phyloP scores from a whole-genome alignment of 2,329 filamentous ascomycete species.

The Claviceps maximensis region DNA sequence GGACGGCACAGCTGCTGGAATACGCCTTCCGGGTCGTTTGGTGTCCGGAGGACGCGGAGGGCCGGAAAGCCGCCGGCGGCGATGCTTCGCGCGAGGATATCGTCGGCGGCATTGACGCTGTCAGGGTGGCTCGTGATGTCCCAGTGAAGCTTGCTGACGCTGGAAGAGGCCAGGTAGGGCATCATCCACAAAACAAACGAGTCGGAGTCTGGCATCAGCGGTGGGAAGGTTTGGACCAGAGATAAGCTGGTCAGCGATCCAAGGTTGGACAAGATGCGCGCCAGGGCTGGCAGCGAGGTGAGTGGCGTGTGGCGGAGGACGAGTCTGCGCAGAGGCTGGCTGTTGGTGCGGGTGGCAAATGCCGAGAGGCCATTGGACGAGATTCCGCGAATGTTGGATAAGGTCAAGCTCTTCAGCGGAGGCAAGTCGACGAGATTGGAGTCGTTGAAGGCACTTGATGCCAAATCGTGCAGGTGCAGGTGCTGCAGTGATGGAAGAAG shows the following conservation, averaged over 20 bases:
- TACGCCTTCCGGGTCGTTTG: slow-evolving; percentile 54
- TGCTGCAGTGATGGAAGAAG: slow-evolving; percentile 41
- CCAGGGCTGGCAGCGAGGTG: slow-evolving; percentile 41
- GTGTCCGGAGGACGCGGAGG: slow-evolving; percentile 46
- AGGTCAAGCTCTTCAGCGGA: slow-evolving; percentile 37
- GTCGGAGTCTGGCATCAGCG: slow-evolving; percentile 40
- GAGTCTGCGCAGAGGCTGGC: slow-evolving; percentile 32
- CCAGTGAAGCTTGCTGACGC: slow-evolving; percentile 46
- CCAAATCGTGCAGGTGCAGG: slow-evolving; percentile 45
- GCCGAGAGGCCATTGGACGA: slow-evolving; percentile 41
- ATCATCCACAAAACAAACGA: slow-evolving; percentile 45
- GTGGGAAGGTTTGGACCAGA: slow-evolving; percentile 41
- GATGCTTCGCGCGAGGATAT: slow-evolving; percentile 52
- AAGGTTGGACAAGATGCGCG: slow-evolving; percentile 46
- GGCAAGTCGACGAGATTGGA: slow-evolving; percentile 41
- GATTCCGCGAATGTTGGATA: slow-evolving; percentile 43
- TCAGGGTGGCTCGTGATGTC: slow-evolving; percentile 41
- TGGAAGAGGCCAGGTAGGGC: slow-evolving; percentile 46
- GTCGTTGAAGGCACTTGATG: slow-evolving; percentile 44
- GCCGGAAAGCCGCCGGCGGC: slow-evolving; percentile 46
- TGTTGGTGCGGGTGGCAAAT: slow-evolving; percentile 38
- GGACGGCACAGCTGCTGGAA: slow-evolving; percentile 59
- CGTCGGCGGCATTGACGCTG: slow-evolving; percentile 37
- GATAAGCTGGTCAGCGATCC: slow-evolving; percentile 34
- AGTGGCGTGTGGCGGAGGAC: slow-evolving; percentile 44